These are phyloP conservation scores for Starmerella riodocensis DNA, from an alignment of 805 yeast species.

Conservation along the genomic window DNA sequence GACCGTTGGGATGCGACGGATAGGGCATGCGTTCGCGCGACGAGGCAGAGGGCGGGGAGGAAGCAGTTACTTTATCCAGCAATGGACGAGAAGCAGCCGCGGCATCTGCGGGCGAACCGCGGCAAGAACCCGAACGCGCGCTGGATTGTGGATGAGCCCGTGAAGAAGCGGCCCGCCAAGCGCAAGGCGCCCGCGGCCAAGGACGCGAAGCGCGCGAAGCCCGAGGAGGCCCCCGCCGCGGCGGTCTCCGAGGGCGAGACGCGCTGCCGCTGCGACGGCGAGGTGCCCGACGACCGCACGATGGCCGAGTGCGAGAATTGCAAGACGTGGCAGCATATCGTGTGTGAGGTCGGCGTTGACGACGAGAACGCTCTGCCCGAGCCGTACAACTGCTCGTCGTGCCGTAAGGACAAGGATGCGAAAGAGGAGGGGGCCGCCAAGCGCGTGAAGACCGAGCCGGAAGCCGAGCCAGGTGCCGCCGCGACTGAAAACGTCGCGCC, in stretches of 20 bases:
- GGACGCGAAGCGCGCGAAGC: neutral
- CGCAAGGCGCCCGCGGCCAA: slow-evolving; percentile 1
- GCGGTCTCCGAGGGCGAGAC: slow-evolving; percentile 11
- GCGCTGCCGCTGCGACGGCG: slow-evolving; percentile 24
- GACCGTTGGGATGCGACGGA: too few species aligned
- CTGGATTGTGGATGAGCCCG: slow-evolving; percentile 12
- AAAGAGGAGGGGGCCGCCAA: neutral
- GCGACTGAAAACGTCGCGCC: neutral
- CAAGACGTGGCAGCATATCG: slow-evolving; percentile 56
- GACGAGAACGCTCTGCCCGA: slow-evolving; percentile 37
- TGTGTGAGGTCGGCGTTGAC: slow-evolving; percentile 41
- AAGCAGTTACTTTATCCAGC: too few species aligned
- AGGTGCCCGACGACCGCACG: slow-evolving; percentile 35
- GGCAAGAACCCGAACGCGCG: slow-evolving; percentile 17
- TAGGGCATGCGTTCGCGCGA: too few species aligned
- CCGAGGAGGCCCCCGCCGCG: neutral
- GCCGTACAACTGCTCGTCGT: slow-evolving; percentile 40
- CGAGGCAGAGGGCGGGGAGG: too few species aligned
- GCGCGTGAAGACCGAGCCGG: neutral
- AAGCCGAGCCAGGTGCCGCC: neutral
- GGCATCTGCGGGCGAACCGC: slow-evolving; percentile 17
- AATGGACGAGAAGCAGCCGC: slow-evolving; percentile 1
- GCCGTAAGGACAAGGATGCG: slow-evolving; percentile 30
- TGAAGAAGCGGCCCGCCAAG: slow-evolving; percentile 2
- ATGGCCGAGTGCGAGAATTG: slow-evolving; percentile 58